Evolutionary conservation across 2,329 filamentous ascomycete species (phyloP).

Genomic region (Coniosporium tulheliwenetii): DNA sequence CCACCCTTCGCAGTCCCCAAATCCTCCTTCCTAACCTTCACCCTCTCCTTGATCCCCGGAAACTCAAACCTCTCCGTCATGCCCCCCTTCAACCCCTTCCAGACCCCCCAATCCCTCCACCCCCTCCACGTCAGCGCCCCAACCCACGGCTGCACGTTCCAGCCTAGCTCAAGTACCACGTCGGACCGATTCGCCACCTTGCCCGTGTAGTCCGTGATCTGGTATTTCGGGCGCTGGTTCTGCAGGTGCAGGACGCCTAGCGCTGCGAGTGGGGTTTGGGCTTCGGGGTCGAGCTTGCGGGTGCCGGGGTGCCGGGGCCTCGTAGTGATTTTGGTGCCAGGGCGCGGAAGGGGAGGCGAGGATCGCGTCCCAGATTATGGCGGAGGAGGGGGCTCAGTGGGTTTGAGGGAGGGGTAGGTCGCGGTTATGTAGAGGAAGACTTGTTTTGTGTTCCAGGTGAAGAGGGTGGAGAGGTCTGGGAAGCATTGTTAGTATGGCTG

Average conservation of each 20-base stretch:
- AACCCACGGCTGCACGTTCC: constrained; percentile 97
- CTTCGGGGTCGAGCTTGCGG: constrained; percentile 6
- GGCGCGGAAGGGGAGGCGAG: constrained; percentile 58
- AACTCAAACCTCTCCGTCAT: constrained; percentile 48
- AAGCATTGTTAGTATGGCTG: constrained; percentile 2
- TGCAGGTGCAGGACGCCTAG: constrained; percentile 62
- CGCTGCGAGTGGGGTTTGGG: constrained; percentile 8
- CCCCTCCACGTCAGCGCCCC: constrained; percentile 68
- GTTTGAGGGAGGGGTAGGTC: constrained; percentile 38
- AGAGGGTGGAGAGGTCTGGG: constrained; percentile 70
- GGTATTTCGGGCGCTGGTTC: constrained; percentile 89
- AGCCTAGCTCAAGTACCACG: constrained; percentile 68
- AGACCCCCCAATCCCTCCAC: constrained; percentile 34
- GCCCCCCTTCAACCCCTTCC: constrained; percentile 52
- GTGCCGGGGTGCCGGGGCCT: constrained; percentile 40
- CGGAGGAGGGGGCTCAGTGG: constrained; percentile 35
- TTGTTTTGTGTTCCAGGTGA: constrained; percentile 99
- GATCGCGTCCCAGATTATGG: constrained; percentile 92
- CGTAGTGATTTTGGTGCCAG: constrained; percentile 33
- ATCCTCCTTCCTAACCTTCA: constrained; percentile 26
- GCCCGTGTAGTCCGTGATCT: constrained; percentile 79
- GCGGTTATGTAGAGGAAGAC: constrained; percentile 93
- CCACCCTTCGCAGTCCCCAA: constrained; percentile 31
- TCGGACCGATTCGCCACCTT: constrained; percentile 58
- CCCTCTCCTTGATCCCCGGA: constrained; percentile 49